Evolutionary conservation across 768 basidiomycete species (phyloP).

Genomic region (Cubamyces lactineus): DNA sequence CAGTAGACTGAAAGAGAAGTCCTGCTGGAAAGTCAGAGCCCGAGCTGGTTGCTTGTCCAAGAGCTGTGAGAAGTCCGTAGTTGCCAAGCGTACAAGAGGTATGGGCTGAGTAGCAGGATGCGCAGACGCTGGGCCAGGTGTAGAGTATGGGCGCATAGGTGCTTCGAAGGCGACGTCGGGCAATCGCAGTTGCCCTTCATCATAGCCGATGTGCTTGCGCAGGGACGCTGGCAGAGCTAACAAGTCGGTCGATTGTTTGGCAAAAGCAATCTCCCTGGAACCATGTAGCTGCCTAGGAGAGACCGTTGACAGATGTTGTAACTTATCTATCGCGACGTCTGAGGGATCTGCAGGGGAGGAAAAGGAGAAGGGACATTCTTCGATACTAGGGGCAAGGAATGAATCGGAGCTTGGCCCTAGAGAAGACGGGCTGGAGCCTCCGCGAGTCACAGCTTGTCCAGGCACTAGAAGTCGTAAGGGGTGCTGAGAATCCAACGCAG

Average conservation of each 20-base stretch:
- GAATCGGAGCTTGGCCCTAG: conserved; percentile 3
- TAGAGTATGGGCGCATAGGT: conserved; percentile 30
- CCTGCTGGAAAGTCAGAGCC: no score
- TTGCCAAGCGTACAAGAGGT: neutral
- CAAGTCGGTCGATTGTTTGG: no score
- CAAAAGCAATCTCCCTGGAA: no score
- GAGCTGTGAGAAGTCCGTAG: neutral
- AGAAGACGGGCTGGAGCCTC: conserved; percentile 9
- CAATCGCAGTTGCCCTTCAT: no score
- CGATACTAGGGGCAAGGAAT: neutral
- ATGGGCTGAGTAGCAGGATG: neutral
- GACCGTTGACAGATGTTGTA: neutral
- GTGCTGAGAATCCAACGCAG: conserved; percentile 47
- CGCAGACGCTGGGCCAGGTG: conserved; percentile 33
- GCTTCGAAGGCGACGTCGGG: neutral
- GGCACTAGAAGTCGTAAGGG: conserved; percentile 48
- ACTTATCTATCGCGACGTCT: neutral
- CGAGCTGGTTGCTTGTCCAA: neutral
- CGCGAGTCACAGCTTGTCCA: neutral
- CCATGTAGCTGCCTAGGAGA: neutral
- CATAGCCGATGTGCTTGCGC: no score
- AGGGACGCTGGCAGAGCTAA: no score
- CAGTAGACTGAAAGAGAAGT: neutral
- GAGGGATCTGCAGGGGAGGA: neutral
- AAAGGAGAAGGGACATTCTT: conserved; percentile 20